Evolutionary conservation across 176 grass and related monocot genomes (phyloP), one percentile per base, ranked within the genome.

Genomic region (Carex pumila): DNA sequence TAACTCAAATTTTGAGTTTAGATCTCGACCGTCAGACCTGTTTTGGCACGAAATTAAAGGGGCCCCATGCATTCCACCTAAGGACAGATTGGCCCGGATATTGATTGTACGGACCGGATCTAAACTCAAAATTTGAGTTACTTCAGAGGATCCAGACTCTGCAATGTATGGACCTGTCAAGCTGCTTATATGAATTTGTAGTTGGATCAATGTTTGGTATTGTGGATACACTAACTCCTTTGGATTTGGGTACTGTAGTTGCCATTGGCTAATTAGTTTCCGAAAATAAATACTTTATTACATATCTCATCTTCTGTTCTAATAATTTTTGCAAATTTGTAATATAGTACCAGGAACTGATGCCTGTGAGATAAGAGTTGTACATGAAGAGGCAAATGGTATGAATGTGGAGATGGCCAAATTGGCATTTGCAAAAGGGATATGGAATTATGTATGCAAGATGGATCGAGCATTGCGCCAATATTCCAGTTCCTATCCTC

Each of bases 381-480:
- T 99, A 59, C 93, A 99, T 89, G 91, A 93, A 86, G 96, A 99
- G 79, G 88, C 87, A 72, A 93, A 94, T 89, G 89, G 93, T 31
- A 93, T 99, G 85, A 99, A 99, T 83, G 76, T 89, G 54, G 91
- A 93, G 81, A 95, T 99, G 91, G 96, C 96, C 84, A 99, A 99
- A 79, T 83, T 99, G 32, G 93, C 96, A 30, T 99, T 99, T 91
- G 89, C 96, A 12, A 99, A 93, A 78, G 96, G 96, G 12, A 95
- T 99, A 55, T 98, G 96, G 96, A 99, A 41, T 69, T 99, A 93
- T 71, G 87, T 99, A 37, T 99, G 90, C 80, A 99, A 99, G 85
- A 99, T 92, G 91, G 93, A 99, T 71, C 91, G 79, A 67, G 96
- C 96, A 78, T 85, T 99, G 83, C 88, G 90, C 83, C 82, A 77